These are phyloP conservation scores for Herpotrichia juniperi DNA, from an alignment of 2,329 filamentous ascomycete genomes.

Conservation along the genomic window DNA sequence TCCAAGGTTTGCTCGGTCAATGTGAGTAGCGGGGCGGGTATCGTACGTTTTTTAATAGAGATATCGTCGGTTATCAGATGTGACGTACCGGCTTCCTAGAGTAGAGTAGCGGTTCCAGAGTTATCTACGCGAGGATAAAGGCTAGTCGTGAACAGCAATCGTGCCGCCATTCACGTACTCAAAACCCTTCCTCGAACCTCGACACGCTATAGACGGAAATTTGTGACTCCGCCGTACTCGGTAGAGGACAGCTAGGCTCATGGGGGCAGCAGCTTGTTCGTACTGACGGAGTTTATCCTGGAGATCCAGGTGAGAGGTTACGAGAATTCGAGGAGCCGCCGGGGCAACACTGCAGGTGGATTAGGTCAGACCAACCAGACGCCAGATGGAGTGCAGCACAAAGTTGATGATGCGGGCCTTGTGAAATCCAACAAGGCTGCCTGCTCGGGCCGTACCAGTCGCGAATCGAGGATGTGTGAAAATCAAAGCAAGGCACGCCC, in stretches of 20 bases:
- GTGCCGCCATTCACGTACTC: background rate
- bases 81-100: constrained; percentile 5
- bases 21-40: background rate
- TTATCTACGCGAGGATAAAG: background rate
- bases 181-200: background rate
- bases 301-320: constrained; percentile 7
- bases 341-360: background rate
- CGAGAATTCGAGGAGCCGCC: constrained; percentile 16
- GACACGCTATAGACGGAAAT: constrained; percentile 29
- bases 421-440: constrained; percentile 27
- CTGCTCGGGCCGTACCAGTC: constrained; percentile 44
- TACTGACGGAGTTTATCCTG: background rate
- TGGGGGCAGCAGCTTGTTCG: constrained; percentile 3
- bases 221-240: constrained; percentile 32
- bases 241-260: constrained; percentile 11
- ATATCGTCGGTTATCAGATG: background rate
- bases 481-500: background rate
- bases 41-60: background rate
- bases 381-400: constrained; percentile 10
- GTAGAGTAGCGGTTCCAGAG: constrained; percentile 5
- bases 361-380: background rate
- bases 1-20: background rate
- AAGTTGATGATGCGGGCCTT: constrained; percentile 5
- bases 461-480: constrained; percentile 36
- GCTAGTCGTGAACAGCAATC: background rate